phyloP scores from a whole-genome alignment of 2,329 filamentous ascomycete genomes.

The Fusarium devonianum region DNA sequence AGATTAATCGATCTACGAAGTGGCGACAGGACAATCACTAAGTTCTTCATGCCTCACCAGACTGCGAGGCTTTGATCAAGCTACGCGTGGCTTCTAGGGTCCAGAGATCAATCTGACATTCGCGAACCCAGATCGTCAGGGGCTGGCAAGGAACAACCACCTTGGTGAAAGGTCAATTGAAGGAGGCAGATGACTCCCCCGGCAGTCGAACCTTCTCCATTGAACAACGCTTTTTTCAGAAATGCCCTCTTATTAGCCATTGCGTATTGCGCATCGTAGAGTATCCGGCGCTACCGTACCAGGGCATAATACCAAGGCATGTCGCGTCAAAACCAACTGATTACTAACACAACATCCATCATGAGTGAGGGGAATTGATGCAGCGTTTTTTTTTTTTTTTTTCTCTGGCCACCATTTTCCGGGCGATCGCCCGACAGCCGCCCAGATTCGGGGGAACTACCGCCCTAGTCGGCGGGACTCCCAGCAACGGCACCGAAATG shows the following conservation, averaged over 20 bases:
- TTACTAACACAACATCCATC: slow-evolving; percentile 33
- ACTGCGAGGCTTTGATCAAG: neutral
- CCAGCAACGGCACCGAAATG: slow-evolving; percentile 17
- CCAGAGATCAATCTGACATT: neutral
- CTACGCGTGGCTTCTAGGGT: slow-evolving; percentile 6
- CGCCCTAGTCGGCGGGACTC: slow-evolving; percentile 24
- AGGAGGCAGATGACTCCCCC: neutral
- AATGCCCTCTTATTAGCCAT: neutral
- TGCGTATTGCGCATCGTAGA: neutral
- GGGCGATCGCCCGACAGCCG: slow-evolving; percentile 44
- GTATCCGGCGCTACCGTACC: too few relatives aligned
- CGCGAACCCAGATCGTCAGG: slow-evolving; percentile 11
- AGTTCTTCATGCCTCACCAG: neutral
- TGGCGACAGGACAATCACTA: neutral
- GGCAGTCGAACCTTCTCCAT: neutral
- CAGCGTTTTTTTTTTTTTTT: slow-evolving; percentile 7
- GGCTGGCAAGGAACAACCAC: slow-evolving; percentile 1
- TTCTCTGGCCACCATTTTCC: slow-evolving; percentile 16
- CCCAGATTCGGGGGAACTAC: slow-evolving; percentile 20
- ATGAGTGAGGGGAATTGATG: slow-evolving; percentile 30
- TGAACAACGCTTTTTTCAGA: neutral
- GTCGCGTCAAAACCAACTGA: slow-evolving; percentile 17
- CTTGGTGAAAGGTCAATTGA: slow-evolving; percentile 2
- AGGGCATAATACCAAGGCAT: slow-evolving; percentile 1
- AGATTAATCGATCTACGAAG: neutral